Percentiles rank a stretch among this genome's conserved stretches.
phyloP scores from a whole-genome alignment of 306 rosid species.

The Mimosa pudica region DNA sequence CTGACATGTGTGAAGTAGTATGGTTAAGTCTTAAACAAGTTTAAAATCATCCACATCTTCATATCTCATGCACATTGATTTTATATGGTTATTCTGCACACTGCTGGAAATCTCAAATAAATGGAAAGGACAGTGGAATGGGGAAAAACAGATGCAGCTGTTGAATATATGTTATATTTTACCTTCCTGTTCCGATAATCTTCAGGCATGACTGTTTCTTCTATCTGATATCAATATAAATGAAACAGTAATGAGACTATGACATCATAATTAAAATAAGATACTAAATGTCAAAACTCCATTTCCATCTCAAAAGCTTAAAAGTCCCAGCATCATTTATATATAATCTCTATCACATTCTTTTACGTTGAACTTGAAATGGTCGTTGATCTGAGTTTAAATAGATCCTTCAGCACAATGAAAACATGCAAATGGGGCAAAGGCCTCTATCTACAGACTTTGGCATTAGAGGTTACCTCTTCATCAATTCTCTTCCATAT shows the following conservation, averaged over 20 bases:
- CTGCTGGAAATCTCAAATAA: constrained; percentile 5
- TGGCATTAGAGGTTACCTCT: constrained; percentile 63
- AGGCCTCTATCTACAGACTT: background rate
- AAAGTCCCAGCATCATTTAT: background rate
- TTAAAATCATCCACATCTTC: too few relatives aligned
- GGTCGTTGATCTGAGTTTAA: background rate
- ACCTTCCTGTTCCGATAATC: constrained; percentile 88
- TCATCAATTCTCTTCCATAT: constrained; percentile 88
- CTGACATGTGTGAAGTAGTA: too few relatives aligned
- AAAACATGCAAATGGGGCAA: constrained; percentile 8
- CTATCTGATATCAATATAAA: constrained; percentile 57
- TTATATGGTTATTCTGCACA: background rate
- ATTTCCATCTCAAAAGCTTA: background rate
- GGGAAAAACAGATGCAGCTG: background rate
- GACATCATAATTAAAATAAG: constrained; percentile 21
- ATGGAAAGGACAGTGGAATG: background rate
- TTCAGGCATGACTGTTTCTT: constrained; percentile 83
- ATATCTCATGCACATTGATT: background rate
- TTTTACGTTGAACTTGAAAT: background rate
- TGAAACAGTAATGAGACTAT: constrained; percentile 10
- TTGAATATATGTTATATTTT: background rate
- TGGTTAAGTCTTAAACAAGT: too few relatives aligned
- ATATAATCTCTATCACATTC: background rate
- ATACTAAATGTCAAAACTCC: background rate
- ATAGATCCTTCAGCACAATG: background rate